Evolutionary conservation across 108 stramenopile genomes (phyloP).

Genomic region (Seminavis robusta): DNA sequence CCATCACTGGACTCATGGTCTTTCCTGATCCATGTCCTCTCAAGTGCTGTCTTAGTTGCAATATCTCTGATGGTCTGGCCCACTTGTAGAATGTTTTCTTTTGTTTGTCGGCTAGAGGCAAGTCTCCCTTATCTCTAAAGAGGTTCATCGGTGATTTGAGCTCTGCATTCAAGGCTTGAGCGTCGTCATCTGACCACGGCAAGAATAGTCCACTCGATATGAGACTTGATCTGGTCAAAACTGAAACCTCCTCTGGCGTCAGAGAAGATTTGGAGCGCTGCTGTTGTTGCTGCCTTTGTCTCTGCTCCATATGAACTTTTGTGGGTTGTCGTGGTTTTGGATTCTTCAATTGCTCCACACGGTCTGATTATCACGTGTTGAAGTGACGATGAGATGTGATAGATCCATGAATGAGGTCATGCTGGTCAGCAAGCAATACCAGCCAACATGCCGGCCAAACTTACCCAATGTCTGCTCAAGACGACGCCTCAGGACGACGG

Average conservation of each 20-base stretch:
- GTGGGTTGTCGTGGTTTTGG: constrained; percentile 10
- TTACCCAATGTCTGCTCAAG: constrained; percentile 38
- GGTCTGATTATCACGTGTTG: too few species aligned
- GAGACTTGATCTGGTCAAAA: constrained; percentile 52
- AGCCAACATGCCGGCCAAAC: too few species aligned
- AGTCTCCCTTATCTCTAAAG: constrained; percentile 36
- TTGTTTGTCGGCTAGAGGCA: constrained; percentile 58
- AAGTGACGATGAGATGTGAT: too few species aligned
- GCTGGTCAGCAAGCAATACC: too few species aligned
- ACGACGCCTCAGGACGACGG: constrained; percentile 33
- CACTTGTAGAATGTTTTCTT: constrained; percentile 50
- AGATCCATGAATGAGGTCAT: too few species aligned
- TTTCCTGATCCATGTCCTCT: constrained; percentile 5
- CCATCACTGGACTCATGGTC: constrained; percentile 21
- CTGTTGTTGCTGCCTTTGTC: constrained; percentile 1
- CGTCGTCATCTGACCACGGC: constrained; percentile 79
- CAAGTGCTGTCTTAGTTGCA: constrained; percentile 24
- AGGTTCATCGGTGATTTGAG: constrained; percentile 3
- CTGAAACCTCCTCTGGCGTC: constrained; percentile 52
- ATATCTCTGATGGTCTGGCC: constrained; percentile 72
- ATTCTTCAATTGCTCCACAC: constrained; percentile 55
- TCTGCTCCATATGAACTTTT: not conserved
- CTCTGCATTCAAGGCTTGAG: constrained; percentile 14
- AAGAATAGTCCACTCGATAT: constrained; percentile 65
- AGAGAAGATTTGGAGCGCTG: constrained; percentile 9